Evolutionary conservation across 805 yeast species (phyloP).

Genomic region (Metschnikowia drakensbergensis): DNA sequence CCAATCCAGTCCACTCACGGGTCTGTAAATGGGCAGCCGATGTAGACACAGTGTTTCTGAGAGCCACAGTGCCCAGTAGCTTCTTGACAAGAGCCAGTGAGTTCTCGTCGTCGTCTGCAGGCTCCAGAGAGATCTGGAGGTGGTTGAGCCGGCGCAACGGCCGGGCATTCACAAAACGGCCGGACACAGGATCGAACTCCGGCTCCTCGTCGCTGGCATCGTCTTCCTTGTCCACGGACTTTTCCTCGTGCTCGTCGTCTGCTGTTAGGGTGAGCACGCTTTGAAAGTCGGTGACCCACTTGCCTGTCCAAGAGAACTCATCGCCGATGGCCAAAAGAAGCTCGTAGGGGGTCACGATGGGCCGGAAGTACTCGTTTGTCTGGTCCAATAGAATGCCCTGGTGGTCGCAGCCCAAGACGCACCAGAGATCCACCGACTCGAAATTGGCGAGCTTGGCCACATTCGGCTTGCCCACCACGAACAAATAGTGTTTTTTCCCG

Average conservation of each 20-base stretch:
- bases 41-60: constrained; percentile 80
- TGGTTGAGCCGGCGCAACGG: constrained; percentile 72
- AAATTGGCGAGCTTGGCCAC: constrained; percentile 96
- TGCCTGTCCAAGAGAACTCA: constrained; percentile 85
- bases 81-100: constrained; percentile 48
- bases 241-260: constrained; percentile 26
- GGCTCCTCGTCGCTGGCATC: constrained; percentile 52
- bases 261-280: constrained; percentile 45
- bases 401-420: constrained; percentile 89
- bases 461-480: constrained; percentile 97
- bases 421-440: constrained; percentile 93
- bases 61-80: constrained; percentile 55
- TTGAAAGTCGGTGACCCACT: constrained; percentile 81
- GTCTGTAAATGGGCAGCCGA: constrained; percentile 74
- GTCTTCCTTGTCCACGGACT: constrained; percentile 8
- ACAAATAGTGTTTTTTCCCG: constrained; percentile 87
- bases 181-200: constrained; percentile 85
- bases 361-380: constrained; percentile 76
- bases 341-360: constrained; percentile 93
- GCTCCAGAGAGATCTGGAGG: constrained; percentile 49
- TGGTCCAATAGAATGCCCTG: constrained; percentile 87
- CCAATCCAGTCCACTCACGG: constrained; percentile 85
- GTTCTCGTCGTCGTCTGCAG: constrained; percentile 11
- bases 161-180: constrained; percentile 64
- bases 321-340: constrained; percentile 72